phyloP scores from a whole-genome alignment of 116 monocot species.

The Trichopus zeylanicus region DNA sequence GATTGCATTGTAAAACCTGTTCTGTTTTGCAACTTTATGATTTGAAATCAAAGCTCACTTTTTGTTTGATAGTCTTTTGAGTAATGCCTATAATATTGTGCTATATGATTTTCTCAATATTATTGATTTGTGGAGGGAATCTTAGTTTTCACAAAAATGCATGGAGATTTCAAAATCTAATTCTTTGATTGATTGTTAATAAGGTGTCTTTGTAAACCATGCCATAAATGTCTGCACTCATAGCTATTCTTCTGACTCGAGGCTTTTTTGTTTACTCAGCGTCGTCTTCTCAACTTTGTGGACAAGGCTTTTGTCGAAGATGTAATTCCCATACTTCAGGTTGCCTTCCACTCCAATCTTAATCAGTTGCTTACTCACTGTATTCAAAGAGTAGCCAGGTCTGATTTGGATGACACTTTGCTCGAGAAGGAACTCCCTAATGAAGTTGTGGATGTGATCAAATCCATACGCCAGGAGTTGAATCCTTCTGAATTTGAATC shows the following conservation, averaged over 20 bases:
- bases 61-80: too few relatives aligned
- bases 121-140: too few relatives aligned
- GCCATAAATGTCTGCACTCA: too few relatives aligned
- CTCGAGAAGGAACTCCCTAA: conserved; percentile 71
- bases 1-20: too few relatives aligned
- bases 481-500: conserved; percentile 16
- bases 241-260: not conserved
- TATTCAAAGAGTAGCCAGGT: conserved; percentile 58
- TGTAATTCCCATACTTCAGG: conserved; percentile 69
- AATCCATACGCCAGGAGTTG: conserved; percentile 19
- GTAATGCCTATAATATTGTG: too few relatives aligned
- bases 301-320: conserved; percentile 84
- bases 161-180: too few relatives aligned
- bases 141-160: too few relatives aligned
- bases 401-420: conserved; percentile 54
- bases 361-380: conserved; percentile 41
- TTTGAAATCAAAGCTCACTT: too few relatives aligned
- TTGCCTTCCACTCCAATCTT: conserved; percentile 61
- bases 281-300: conserved; percentile 75
- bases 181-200: too few relatives aligned
- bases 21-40: too few relatives aligned
- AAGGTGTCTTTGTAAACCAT: too few relatives aligned
- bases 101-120: too few relatives aligned
- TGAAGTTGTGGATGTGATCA: conserved; percentile 50
- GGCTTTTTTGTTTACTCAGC: conserved; percentile 25